These are phyloP conservation scores for Gentiana straminea DNA, from an alignment of 257 asterid genomes.

Conservation along the genomic window DNA sequence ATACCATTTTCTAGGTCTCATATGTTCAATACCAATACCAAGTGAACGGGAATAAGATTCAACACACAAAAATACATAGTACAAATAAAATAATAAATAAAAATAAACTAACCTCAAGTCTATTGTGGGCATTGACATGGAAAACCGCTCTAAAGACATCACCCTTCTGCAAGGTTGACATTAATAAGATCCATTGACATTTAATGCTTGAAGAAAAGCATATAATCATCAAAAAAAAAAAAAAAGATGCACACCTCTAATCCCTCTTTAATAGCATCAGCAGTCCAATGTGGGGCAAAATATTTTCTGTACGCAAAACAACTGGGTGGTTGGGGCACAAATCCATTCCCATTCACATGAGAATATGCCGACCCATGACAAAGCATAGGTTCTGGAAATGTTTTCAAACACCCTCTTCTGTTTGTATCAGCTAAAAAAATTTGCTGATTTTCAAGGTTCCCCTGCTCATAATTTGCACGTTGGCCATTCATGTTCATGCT, in stretches of 20 bases:
- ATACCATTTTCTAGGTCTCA: neutral
- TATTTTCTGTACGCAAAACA: constrained; percentile 11
- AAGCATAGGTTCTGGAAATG: constrained; percentile 14
- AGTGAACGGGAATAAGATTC: neutral
- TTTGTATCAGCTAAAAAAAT: constrained; percentile 7
- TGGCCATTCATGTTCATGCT: constrained; percentile 10
- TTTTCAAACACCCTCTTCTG: constrained; percentile 12
- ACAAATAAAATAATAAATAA: neutral
- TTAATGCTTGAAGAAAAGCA: neutral
- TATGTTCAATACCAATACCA: neutral
- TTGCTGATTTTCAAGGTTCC: constrained; percentile 17
- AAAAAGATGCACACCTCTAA: constrained; percentile 21
- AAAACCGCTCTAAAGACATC: constrained; percentile 52
- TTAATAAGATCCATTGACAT: neutral
- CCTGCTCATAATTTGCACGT: constrained; percentile 6
- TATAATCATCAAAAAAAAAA: neutral
- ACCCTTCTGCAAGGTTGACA: constrained; percentile 43
- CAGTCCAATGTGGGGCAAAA: constrained; percentile 25
- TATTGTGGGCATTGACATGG: constrained; percentile 78
- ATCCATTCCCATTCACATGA: neutral
- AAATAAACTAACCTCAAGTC: constrained; percentile 50
- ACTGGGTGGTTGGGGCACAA: constrained; percentile 1
- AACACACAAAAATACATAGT: neutral
- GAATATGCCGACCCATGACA: neutral
- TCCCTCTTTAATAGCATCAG: constrained; percentile 18